Percentiles rank a stretch among this genome's conserved stretches.
These are phyloP conservation scores for Phytophthora sp. DNA, from an alignment of 352 stramenopile species.

Conservation along the genomic window DNA sequence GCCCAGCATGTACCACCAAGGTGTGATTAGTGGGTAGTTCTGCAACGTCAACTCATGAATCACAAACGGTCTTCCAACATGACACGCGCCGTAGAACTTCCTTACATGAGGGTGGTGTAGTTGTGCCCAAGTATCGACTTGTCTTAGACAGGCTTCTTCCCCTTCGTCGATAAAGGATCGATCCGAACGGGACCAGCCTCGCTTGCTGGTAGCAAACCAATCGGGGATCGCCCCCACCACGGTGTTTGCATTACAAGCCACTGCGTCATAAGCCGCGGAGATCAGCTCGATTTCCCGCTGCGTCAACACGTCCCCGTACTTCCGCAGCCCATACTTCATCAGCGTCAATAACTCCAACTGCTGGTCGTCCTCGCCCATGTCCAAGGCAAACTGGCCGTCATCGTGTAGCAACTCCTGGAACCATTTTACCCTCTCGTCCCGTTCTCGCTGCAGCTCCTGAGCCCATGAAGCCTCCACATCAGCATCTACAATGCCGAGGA, in stretches of 20 bases:
- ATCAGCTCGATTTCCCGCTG: conserved; percentile 6
- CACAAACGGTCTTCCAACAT: conserved; percentile 10
- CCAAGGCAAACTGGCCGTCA: neutral
- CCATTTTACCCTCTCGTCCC: neutral
- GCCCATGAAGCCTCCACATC: neutral
- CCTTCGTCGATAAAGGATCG: neutral
- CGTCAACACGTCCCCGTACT: conserved; percentile 1
- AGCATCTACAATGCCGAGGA: neutral
- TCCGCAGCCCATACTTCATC: conserved; percentile 10
- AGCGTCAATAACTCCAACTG: conserved; percentile 18
- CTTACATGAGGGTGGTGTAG: conserved; percentile 25
- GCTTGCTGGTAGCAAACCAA: conserved; percentile 8
- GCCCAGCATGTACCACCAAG: neutral
- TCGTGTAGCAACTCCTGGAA: conserved; percentile 3
- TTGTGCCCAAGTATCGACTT: neutral
- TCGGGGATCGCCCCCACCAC: conserved; percentile 10
- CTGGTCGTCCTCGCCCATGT: conserved; percentile 11
- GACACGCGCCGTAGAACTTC: conserved; percentile 20
- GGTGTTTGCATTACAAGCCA: neutral
- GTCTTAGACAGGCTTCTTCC: conserved; percentile 3
- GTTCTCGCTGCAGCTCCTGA: neutral
- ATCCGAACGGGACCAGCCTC: neutral
- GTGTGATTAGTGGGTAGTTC: no score
- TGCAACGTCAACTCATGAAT: conserved; percentile 10
- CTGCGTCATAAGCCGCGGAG: conserved; percentile 2